Percentiles rank a stretch among this genome's conserved stretches.
Conservation (phyloP, 2,329 filamentous ascomycete genomes). For the Cladosporium oxysporum region DNA sequence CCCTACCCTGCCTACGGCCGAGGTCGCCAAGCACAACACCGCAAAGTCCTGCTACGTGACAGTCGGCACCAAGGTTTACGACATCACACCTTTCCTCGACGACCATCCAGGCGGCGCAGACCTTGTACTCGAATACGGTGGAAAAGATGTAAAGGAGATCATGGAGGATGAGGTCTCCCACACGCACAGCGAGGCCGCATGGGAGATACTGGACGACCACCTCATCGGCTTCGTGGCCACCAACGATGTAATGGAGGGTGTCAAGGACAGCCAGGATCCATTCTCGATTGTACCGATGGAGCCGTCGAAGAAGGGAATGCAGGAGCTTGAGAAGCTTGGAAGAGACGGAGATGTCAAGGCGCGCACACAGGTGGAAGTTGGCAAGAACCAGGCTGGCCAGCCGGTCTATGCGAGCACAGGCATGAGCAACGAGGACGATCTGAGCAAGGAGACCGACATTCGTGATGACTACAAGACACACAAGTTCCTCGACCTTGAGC, state of each 20-base stretch:
- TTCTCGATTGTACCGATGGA: conserved; percentile 56
- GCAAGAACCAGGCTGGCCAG: conserved; percentile 31
- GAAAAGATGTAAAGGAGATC: conserved; percentile 81
- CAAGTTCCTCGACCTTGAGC: conserved; percentile 89
- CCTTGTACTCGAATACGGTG: conserved; percentile 84
- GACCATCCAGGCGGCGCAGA: conserved; percentile 90
- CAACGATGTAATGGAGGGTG: conserved; percentile 56
- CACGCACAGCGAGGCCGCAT: conserved; percentile 86
- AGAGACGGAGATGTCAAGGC: conserved; percentile 37
- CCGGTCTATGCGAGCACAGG: conserved; percentile 67
- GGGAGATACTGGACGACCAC: conserved; percentile 88
- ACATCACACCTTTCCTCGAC: conserved; percentile 87
- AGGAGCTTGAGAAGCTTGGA: conserved; percentile 55
- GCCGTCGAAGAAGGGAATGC: conserved; percentile 50
- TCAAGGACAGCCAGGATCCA: conserved; percentile 49
- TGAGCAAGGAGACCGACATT: conserved; percentile 81
- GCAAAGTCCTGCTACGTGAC: conserved; percentile 89
- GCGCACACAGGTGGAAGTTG: conserved; percentile 41
- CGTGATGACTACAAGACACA: conserved; percentile 77
- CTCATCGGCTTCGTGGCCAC: conserved; percentile 77
- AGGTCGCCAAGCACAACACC: conserved; percentile 80
- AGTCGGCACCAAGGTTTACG: conserved; percentile 86
- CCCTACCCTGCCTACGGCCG: conserved; percentile 76
- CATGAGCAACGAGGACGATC: conserved; percentile 84
- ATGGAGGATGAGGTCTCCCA: conserved; percentile 83